phyloP scores from a whole-genome alignment of 495 filamentous ascomycete species.

The Lindgomyces ingoldianus region DNA sequence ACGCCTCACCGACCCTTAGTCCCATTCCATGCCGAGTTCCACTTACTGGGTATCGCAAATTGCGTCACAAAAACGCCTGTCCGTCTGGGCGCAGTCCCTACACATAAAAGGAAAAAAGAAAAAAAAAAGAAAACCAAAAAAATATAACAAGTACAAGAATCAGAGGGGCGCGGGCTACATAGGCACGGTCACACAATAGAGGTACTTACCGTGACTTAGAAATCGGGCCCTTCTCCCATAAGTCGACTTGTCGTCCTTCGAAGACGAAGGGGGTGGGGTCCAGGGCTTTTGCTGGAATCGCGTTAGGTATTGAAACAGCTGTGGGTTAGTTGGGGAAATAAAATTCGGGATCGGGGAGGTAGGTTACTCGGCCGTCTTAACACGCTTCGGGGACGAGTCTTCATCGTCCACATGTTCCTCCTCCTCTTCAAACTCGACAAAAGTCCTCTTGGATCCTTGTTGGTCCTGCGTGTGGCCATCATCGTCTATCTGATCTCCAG shows the following conservation, averaged over 20 bases:
- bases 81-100: neutral
- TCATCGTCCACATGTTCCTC: neutral
- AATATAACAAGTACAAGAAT: too few relatives aligned
- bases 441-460: neutral
- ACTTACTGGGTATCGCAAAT: neutral
- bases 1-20: neutral
- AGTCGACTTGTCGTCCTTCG: neutral
- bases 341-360: neutral
- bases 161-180: too few relatives aligned
- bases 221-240: too few relatives aligned
- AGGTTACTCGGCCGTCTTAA: neutral
- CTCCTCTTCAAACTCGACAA: neutral
- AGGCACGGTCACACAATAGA: too few relatives aligned
- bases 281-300: too few relatives aligned
- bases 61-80: neutral
- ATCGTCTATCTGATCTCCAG: neutral
- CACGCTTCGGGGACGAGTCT: neutral
- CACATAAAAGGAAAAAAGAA: neutral
- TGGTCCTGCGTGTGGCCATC: too few relatives aligned
- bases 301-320: too few relatives aligned
- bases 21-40: neutral
- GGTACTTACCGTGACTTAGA: too few relatives aligned
- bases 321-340: neutral
- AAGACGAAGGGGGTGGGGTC: neutral
- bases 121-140: neutral